Conservation (phyloP, 1,284 basidiomycete genomes). For the Meira miltonrushii region DNA sequence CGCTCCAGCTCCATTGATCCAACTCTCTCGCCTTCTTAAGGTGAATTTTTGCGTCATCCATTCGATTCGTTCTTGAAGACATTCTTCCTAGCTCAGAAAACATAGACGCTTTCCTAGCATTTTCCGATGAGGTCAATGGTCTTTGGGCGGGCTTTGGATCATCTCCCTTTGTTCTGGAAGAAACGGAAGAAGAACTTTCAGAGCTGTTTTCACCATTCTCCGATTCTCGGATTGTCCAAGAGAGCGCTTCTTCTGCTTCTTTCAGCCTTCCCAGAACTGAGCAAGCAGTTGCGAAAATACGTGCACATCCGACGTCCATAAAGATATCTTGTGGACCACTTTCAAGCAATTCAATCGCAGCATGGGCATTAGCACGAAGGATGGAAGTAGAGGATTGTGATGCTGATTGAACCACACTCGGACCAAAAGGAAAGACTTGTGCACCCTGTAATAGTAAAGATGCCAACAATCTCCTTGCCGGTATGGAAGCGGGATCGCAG, state of each 20-base stretch:
- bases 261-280: conserved; percentile 26
- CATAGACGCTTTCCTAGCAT: background rate
- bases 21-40: conserved; percentile 24
- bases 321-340: conserved; percentile 33
- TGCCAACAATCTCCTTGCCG: background rate
- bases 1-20: conserved; percentile 43
- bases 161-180: background rate
- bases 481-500: background rate
- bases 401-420: background rate
- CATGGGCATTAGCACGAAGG: conserved; percentile 22
- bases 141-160: background rate
- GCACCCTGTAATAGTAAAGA: background rate
- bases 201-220: conserved; percentile 15
- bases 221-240: conserved; percentile 14
- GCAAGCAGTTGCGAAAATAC: conserved; percentile 41
- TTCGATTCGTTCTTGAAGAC: conserved; percentile 24
- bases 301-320: conserved; percentile 31
- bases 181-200: background rate
- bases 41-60: conserved; percentile 23
- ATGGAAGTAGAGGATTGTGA: background rate
- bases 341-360: conserved; percentile 42
- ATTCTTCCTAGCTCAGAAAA: conserved; percentile 10
- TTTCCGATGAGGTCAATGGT: background rate
- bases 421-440: conserved; percentile 10
- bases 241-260: conserved; percentile 35